A percentile compares a stretch with the other conserved stretches of the same genome.
phyloP scores from a whole-genome alignment of 1,284 basidiomycete species.

The Neonothopanus nambi region DNA sequence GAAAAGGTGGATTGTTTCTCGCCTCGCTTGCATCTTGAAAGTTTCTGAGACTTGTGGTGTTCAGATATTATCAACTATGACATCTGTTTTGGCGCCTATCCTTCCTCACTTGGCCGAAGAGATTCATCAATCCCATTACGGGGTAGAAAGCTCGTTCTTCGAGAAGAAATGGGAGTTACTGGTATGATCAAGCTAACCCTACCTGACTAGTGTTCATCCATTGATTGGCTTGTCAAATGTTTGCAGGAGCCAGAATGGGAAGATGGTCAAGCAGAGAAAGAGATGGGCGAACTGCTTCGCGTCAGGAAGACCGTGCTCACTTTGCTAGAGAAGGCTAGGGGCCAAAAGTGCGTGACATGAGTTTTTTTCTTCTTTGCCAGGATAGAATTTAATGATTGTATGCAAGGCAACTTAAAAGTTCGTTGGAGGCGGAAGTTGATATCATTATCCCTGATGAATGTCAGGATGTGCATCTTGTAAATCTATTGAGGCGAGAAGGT shows the following conservation, averaged over 20 bases:
- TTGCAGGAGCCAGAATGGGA: conserved; percentile 54
- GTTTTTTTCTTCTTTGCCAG: conserved; percentile 1
- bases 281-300: conserved; percentile 61
- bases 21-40: not conserved
- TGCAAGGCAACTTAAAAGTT: conserved; percentile 66
- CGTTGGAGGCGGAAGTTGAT: conserved; percentile 70
- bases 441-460: conserved; percentile 43
- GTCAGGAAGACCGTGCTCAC: conserved; percentile 58
- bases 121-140: conserved; percentile 57
- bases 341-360: conserved; percentile 53
- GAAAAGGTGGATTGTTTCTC: conserved; percentile 50
- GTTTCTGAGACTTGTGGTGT: not conserved
- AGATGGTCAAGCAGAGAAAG: conserved; percentile 48
- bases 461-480: conserved; percentile 25
- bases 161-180: conserved; percentile 52
- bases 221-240: too few species aligned
- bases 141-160: conserved; percentile 24
- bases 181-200: conserved; percentile 38
- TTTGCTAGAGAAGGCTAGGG: conserved; percentile 71
- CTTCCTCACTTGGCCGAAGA: conserved; percentile 94
- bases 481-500: conserved; percentile 55
- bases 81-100: conserved; percentile 81
- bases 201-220: not conserved
- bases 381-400: not conserved
- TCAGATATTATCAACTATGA: conserved; percentile 73